phyloP scores from a whole-genome alignment of 179 eudicot species.

The Corrigiola litoralis region DNA sequence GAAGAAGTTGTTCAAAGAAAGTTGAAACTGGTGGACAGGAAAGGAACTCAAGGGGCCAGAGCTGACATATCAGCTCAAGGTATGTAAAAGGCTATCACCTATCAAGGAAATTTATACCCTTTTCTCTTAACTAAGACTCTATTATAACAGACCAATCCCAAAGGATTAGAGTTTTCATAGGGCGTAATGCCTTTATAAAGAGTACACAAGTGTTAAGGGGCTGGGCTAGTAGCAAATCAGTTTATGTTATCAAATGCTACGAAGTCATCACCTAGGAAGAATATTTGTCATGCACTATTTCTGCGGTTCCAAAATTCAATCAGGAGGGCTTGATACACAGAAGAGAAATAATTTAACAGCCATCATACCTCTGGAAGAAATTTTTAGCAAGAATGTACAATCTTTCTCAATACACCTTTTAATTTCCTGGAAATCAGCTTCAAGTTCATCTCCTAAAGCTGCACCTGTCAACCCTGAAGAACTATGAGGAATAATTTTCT shows the following conservation, averaged over 20 bases:
- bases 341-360: background rate
- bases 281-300: too few species aligned
- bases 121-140: background rate
- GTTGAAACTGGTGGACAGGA: background rate
- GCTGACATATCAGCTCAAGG: background rate
- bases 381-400: constrained; percentile 83
- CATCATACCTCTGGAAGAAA: constrained; percentile 68
- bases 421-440: constrained; percentile 64
- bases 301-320: background rate
- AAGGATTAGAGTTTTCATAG: background rate
- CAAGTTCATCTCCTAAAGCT: constrained; percentile 75
- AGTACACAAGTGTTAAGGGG: background rate
- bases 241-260: background rate
- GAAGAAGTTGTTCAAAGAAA: background rate
- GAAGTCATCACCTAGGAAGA: constrained; percentile 6
- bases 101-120: background rate
- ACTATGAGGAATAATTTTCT: constrained; percentile 57
- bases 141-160: background rate
- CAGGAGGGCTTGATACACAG: background rate
- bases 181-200: background rate
- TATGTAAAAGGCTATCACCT: background rate
- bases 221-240: background rate
- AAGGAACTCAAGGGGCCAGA: background rate
- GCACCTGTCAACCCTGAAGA: constrained; percentile 44
- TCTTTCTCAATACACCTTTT: constrained; percentile 55